Base-by-base conservation (phyloP, 768 basidiomycete species). In the Termitomyces sp. region DNA sequence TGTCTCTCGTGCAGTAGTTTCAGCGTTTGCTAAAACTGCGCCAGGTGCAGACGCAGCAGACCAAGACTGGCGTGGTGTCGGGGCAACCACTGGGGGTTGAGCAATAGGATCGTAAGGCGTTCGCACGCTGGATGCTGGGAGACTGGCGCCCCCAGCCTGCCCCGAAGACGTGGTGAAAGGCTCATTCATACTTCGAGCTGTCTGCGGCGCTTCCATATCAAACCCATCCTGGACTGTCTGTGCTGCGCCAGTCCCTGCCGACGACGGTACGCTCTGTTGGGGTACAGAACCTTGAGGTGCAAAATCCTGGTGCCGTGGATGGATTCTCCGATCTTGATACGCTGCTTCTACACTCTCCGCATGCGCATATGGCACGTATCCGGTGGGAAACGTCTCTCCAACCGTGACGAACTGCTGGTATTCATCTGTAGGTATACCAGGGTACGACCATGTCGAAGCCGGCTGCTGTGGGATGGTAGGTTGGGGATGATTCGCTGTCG, bases 311-410 rank as follows among this genome's bases (percentile, higher is more conserved):
- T 20, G 12, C 13, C n/a, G 53, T 23, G 53, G 53, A 55, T 59
- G 58, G 20, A 55, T 35, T 23, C 30, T 38, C 16, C 40, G 14
- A 18, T 32, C 48, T 30, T 38, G 43, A 49, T 47, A 55, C 8
- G 35, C 28, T 23, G 58, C 53, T 47, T 53, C 53, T 8, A 44
- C 46, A 62, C n/a, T 63, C 44, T 35, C 57, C 32, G 55, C 58
- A 7, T 55, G 50, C 18, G 32, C 58, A 10, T 63, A 58, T 26
- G 56, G 55, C 30, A 67, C 66, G 46, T 63, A 65, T 20, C 64
- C 66, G 20, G 50, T 56, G 1, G 64, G 64, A 49, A 44, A 67
- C 10, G 57, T 55, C 41, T 58, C 56, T 16, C 60, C 53, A 3
- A 4, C n/a, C 20, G 58, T n/a, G 16, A 32, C 12, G 18, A 59